These are phyloP conservation scores for Phialophora macrospora DNA, from an alignment of 2,329 filamentous ascomycete genomes.

Conservation along the genomic window DNA sequence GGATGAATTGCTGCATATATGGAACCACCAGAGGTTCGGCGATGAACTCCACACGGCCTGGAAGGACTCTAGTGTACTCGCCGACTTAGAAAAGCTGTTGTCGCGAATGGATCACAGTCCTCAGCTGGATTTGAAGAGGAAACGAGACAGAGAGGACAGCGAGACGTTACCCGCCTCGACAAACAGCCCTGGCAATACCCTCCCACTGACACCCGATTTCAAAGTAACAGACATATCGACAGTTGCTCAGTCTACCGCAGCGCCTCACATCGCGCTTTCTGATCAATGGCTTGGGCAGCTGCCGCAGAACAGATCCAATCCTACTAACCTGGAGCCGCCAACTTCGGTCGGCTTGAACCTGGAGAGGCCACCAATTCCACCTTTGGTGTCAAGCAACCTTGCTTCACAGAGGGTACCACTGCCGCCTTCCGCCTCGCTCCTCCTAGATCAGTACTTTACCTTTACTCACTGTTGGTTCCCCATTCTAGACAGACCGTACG, in stretches of 20 bases:
- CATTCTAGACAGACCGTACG: conserved; percentile 62
- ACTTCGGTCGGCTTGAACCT: not conserved
- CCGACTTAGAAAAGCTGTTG: conserved; percentile 50
- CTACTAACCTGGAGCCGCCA: not conserved
- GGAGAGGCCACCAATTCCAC: not conserved
- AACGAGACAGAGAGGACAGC: conserved; percentile 42
- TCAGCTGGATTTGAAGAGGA: conserved; percentile 42
- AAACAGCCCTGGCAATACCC: conserved; percentile 28
- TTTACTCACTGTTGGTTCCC: conserved; percentile 65
- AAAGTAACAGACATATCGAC: conserved; percentile 16
- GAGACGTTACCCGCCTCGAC: conserved; percentile 3
- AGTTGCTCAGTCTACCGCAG: not conserved
- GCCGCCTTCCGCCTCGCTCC: conserved; percentile 56
- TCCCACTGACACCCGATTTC: conserved; percentile 19
- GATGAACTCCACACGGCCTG: conserved; percentile 52
- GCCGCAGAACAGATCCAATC: not conserved
- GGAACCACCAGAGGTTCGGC: conserved; percentile 48
- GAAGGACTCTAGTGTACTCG: conserved; percentile 50
- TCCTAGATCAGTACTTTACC: conserved; percentile 63
- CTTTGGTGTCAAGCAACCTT: not conserved
- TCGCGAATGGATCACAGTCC: conserved; percentile 42
- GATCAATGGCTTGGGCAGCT: conserved; percentile 3
- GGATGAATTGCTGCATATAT: conserved; percentile 46
- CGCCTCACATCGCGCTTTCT: not conserved
- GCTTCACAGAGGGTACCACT: conserved; percentile 42